Conservation (phyloP, 1,284 basidiomycete genomes). For the Leccinum solheimii region DNA sequence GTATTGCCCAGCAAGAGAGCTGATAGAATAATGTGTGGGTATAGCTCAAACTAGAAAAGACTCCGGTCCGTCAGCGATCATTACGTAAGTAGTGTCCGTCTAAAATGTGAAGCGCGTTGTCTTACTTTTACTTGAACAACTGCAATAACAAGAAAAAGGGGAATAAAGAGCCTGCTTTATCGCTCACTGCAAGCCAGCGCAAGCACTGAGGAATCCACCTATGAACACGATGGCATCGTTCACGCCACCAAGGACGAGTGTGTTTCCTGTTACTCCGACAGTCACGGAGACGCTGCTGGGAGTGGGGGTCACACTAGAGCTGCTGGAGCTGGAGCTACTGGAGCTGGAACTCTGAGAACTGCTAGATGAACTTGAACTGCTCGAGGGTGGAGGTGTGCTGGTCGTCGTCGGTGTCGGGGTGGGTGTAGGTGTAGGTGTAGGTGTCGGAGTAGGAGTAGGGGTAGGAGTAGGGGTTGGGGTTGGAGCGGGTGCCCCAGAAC, state of each 20-base stretch:
- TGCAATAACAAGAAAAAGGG: not conserved
- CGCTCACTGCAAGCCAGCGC: constrained; percentile 5
- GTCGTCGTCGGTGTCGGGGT: constrained; percentile 14
- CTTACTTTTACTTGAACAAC: constrained; percentile 19
- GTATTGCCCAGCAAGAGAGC: not conserved
- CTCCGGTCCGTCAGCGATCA: constrained; percentile 22
- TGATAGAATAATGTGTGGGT: constrained; percentile 22
- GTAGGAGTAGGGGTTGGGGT: constrained; percentile 21
- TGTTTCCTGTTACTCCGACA: constrained; percentile 10
- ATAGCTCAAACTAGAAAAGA: constrained; percentile 26
- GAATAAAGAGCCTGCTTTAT: constrained; percentile 13
- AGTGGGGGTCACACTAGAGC: constrained; percentile 15
- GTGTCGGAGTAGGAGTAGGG: constrained; percentile 22
- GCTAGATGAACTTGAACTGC: constrained; percentile 20
- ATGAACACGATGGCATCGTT: constrained; percentile 24
- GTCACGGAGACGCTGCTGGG: constrained; percentile 10
- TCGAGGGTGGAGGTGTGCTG: constrained; percentile 27
- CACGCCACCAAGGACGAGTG: constrained; percentile 18
- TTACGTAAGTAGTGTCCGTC: constrained; percentile 17
- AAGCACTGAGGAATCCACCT: constrained; percentile 21
- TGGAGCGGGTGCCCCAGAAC: constrained; percentile 23
- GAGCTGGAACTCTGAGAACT: constrained; percentile 23
- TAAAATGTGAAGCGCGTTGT: constrained; percentile 18
- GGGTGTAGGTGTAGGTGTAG: constrained; percentile 20
- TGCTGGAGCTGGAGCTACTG: constrained; percentile 14